Evolutionary conservation across 305 asterid species (phyloP).

Genomic region (Fraxinus xanthoxyloides): DNA sequence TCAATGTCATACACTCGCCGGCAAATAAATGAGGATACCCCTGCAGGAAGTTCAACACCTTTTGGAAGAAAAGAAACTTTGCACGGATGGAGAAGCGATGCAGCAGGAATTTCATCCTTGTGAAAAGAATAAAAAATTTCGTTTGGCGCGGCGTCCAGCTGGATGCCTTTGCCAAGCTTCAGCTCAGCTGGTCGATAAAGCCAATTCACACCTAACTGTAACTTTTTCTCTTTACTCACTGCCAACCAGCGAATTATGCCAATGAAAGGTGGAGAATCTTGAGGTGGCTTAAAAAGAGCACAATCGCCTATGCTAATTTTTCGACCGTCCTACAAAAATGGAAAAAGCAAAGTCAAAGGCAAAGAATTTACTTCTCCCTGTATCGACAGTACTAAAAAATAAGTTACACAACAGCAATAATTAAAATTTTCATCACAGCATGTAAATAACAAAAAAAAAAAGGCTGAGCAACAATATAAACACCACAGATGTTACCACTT

Average conservation of each 20-base stretch:
- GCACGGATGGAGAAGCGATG: slow-evolving; percentile 94
- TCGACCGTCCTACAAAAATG: slow-evolving; percentile 53
- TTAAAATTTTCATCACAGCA: background rate
- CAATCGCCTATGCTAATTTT: slow-evolving; percentile 51
- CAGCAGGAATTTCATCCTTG: slow-evolving; percentile 74
- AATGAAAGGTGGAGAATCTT: slow-evolving; percentile 51
- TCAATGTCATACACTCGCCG: slow-evolving; percentile 79
- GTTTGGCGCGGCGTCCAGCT: slow-evolving; percentile 73
- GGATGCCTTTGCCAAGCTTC: slow-evolving; percentile 72
- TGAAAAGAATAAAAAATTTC: slow-evolving; percentile 50
- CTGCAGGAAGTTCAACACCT: slow-evolving; percentile 78
- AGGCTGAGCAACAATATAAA: background rate
- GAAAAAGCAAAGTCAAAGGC: background rate
- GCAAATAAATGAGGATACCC: slow-evolving; percentile 81
- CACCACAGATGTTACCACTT: background rate
- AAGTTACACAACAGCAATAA: background rate
- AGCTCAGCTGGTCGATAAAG: slow-evolving; percentile 89
- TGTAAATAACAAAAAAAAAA: background rate
- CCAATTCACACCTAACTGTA: slow-evolving; percentile 80
- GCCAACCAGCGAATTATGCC: slow-evolving; percentile 65
- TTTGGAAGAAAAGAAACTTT: slow-evolving; percentile 96
- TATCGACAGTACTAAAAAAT: background rate
- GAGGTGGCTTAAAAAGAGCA: slow-evolving; percentile 55
- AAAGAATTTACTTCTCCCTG: background rate
- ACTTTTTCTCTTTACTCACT: slow-evolving; percentile 43